These are phyloP conservation scores for Datura wrightii DNA, from an alignment of 257 asterid species.

Conservation along the genomic window DNA sequence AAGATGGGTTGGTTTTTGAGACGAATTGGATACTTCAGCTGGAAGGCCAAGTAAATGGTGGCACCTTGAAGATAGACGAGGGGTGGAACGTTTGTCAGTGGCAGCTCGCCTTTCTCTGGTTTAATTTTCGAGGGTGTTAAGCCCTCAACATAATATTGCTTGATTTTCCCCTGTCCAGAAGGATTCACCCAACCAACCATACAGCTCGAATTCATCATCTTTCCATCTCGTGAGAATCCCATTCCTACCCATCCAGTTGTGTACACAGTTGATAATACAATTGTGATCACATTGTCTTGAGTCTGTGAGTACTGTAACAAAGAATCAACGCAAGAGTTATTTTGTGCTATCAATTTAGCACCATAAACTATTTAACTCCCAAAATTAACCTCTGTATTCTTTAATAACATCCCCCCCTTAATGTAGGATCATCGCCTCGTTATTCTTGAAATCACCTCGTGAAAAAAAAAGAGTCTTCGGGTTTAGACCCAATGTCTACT, in stretches of 20 bases:
- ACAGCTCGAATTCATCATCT: conserved; percentile 34
- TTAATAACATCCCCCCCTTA: too few species aligned
- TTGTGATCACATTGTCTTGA: conserved; percentile 29
- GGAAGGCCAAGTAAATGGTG: conserved; percentile 35
- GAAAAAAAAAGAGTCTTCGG: too few species aligned
- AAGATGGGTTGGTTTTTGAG: conserved; percentile 29
- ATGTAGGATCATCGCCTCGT: background rate
- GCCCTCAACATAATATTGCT: conserved; percentile 31
- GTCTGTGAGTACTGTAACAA: conserved; percentile 36
- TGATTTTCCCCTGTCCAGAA: conserved; percentile 23
- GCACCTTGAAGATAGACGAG: conserved; percentile 12
- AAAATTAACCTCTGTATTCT: background rate
- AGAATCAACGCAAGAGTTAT: background rate
- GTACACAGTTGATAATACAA: conserved; percentile 33
- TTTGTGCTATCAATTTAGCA: background rate
- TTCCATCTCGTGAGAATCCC: conserved; percentile 35
- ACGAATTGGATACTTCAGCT: conserved; percentile 29
- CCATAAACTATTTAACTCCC: background rate
- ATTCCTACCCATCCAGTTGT: conserved; percentile 39
- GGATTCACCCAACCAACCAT: conserved; percentile 51
- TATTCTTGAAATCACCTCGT: too few species aligned
- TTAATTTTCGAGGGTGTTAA: conserved; percentile 70
- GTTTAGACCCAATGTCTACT: too few species aligned
- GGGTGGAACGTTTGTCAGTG: conserved; percentile 42
- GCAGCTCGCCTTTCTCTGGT: conserved; percentile 76